Evolutionary conservation across 768 basidiomycete species (phyloP).

Genomic region (Calocybe cyanea): DNA sequence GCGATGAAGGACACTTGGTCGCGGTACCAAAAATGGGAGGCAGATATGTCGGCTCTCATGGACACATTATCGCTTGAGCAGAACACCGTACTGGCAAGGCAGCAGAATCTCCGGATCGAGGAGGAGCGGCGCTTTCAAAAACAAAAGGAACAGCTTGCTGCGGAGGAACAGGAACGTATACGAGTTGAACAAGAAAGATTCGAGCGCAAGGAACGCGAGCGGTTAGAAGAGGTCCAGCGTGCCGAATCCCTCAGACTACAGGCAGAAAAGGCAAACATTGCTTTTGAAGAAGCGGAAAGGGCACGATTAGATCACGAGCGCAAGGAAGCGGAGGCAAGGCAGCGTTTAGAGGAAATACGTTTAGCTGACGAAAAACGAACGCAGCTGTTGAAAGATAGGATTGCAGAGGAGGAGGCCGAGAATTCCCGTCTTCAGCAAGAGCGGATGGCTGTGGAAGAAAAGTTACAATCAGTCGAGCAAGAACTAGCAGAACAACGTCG

Average conservation of each 20-base stretch:
- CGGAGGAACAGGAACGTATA: constrained; percentile 32
- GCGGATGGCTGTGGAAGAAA: constrained; percentile 29
- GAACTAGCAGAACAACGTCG: constrained; percentile 28
- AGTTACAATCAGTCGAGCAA: constrained; percentile 27
- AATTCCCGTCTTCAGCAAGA: constrained; percentile 28
- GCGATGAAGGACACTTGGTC: constrained; percentile 50
- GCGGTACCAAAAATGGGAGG: constrained; percentile 45
- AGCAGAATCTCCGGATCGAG: constrained; percentile 32
- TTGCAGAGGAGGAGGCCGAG: constrained; percentile 30
- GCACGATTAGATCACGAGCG: constrained; percentile 17
- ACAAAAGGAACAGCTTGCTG: constrained; percentile 32
- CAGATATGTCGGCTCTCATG: constrained; percentile 37
- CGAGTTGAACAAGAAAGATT: constrained; percentile 28
- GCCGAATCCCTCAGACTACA: constrained; percentile 19
- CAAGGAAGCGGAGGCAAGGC: constrained; percentile 22
- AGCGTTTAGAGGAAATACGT: constrained; percentile 23
- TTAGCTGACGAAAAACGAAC: constrained; percentile 17
- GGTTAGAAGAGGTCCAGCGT: constrained; percentile 20
- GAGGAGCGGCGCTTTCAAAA: constrained; percentile 30
- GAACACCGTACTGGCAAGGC: constrained; percentile 36
- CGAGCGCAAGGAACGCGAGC: constrained; percentile 23
- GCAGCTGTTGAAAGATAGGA: constrained; percentile 20
- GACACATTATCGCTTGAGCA: constrained; percentile 37
- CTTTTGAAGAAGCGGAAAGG: constrained; percentile 20
- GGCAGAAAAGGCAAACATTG: constrained; percentile 19